Conservation (phyloP, 2,329 filamentous ascomycete species). For the Ophiostoma fasciatum region DNA sequence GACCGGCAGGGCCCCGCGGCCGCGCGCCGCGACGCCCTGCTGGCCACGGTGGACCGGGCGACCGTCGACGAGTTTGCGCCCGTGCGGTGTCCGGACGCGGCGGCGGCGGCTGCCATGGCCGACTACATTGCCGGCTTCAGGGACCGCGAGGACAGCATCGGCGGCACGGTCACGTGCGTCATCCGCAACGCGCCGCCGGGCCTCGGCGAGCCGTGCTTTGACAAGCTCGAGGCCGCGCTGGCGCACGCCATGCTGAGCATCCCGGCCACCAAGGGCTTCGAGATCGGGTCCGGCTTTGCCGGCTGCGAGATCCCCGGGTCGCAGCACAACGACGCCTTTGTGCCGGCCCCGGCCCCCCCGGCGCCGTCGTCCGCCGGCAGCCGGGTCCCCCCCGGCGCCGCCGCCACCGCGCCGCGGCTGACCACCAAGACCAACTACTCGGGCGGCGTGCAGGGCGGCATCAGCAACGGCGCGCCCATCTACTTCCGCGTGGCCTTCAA, state of each 20-base stretch:
- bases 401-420: conserved; percentile 43
- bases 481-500: conserved; percentile 96
- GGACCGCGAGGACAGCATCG: conserved; percentile 75
- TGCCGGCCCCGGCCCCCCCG: conserved; percentile 33
- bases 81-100: conserved; percentile 67
- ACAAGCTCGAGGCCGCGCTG: conserved; percentile 85
- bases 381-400: conserved; percentile 28
- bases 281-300: conserved; percentile 83
- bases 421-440: conserved; percentile 90
- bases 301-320: conserved; percentile 78
- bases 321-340: conserved; percentile 82
- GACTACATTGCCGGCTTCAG: conserved; percentile 62
- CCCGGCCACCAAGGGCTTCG: conserved; percentile 89
- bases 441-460: conserved; percentile 88
- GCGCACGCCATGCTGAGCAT: conserved; percentile 92
- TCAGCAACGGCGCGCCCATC: conserved; percentile 82
- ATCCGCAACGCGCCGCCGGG: conserved; percentile 75
- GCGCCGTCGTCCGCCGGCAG: conserved; percentile 18
- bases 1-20: not conserved
- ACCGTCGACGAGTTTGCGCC: conserved; percentile 75
- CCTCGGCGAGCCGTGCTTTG: conserved; percentile 85
- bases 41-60: conserved; percentile 56
- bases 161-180: conserved; percentile 87
- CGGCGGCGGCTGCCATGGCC: conserved; percentile 56
- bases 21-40: conserved; percentile 29